phyloP scores from a whole-genome alignment of 164 flowering plant species.

The Litsea cubeba region DNA sequence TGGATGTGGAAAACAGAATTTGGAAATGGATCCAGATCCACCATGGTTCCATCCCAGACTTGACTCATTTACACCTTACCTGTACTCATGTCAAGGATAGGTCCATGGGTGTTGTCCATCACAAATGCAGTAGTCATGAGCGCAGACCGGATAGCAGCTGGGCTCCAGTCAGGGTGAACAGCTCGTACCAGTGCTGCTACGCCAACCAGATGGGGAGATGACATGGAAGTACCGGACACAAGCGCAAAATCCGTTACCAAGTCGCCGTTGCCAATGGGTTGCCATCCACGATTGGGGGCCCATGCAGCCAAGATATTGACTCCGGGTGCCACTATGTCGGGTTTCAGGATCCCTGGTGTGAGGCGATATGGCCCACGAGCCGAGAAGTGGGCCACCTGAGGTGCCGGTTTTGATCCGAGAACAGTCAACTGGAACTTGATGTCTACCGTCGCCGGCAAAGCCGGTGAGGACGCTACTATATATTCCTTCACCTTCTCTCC shows the following conservation, averaged over 20 bases:
- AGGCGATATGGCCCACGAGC: conserved; percentile 25
- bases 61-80: no score
- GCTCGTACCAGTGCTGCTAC: conserved; percentile 31
- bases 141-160: conserved; percentile 39
- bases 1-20: no score
- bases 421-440: conserved; percentile 24
- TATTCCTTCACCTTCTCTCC: conserved; percentile 21
- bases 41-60: no score
- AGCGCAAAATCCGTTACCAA: conserved; percentile 24
- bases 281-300: conserved; percentile 19
- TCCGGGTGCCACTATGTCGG: conserved; percentile 37
- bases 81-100: conserved; percentile 14
- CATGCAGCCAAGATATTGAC: conserved; percentile 32
- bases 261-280: conserved; percentile 10
- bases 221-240: conserved; percentile 39
- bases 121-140: conserved; percentile 36
- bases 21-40: no score
- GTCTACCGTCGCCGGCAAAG: conserved; percentile 10
- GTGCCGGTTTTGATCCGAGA: conserved; percentile 29
- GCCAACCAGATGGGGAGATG: conserved; percentile 29
- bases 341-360: conserved; percentile 31
- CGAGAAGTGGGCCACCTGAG: conserved; percentile 33
- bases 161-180: conserved; percentile 31
- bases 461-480: not conserved
- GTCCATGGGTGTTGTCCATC: conserved; percentile 15